A percentile compares a stretch with the other conserved stretches of the same genome.
These are phyloP conservation scores for Puccinia hordei DNA, from an alignment of 1,284 basidiomycete genomes.

Conservation along the genomic window DNA sequence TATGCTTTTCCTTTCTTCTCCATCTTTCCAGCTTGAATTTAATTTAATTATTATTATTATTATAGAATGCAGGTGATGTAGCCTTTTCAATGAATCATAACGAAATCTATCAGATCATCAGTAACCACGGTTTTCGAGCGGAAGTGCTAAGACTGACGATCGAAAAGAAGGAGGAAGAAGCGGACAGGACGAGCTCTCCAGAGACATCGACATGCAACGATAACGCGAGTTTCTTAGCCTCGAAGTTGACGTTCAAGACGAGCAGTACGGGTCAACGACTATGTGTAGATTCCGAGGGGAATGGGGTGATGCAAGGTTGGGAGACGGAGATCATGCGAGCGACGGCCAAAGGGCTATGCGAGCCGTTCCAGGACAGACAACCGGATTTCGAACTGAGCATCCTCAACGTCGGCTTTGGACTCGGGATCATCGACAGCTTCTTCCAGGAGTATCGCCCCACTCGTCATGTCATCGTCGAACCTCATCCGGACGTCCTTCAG, in stretches of 20 bases:
- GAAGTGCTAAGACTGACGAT: slow-evolving; percentile 61
- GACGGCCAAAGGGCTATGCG: slow-evolving; percentile 19
- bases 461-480: slow-evolving; percentile 88
- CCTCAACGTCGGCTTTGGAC: slow-evolving; percentile 44
- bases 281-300: slow-evolving; percentile 46
- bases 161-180: slow-evolving; percentile 48
- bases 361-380: background rate
- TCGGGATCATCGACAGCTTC: slow-evolving; percentile 35
- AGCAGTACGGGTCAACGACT: slow-evolving; percentile 27
- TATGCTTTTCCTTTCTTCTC: no score
- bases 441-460: slow-evolving; percentile 61
- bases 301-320: slow-evolving; percentile 50
- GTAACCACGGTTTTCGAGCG: slow-evolving; percentile 73
- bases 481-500: slow-evolving; percentile 84
- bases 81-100: slow-evolving; percentile 79
- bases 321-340: slow-evolving; percentile 36
- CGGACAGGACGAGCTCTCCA: slow-evolving; percentile 60
- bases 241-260: slow-evolving; percentile 67
- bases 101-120: slow-evolving; percentile 72
- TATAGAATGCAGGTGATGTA: slow-evolving; percentile 85
- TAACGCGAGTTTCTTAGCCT: slow-evolving; percentile 73
- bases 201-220: slow-evolving; percentile 74
- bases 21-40: no score
- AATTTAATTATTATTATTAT: no score
- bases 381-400: background rate